A percentile compares a stretch with the other conserved stretches of the same genome.
These are phyloP conservation scores for Colletotrichum sp. DNA, from an alignment of 2,329 filamentous ascomycete species.

Conservation along the genomic window DNA sequence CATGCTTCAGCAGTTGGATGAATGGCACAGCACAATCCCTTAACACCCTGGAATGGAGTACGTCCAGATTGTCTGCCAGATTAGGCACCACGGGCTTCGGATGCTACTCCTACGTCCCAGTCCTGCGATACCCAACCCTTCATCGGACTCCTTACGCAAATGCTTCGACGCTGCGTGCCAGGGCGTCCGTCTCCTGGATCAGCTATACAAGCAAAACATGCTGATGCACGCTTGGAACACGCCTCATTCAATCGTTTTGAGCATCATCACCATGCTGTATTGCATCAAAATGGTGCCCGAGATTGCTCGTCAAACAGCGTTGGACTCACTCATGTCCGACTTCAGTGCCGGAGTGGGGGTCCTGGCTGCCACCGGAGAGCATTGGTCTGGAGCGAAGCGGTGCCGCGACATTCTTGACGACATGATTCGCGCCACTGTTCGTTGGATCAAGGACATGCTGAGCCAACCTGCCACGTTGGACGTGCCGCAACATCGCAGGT, in stretches of 20 bases:
- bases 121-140: slow-evolving; percentile 54
- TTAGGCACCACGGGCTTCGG: slow-evolving; percentile 52
- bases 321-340: slow-evolving; percentile 38
- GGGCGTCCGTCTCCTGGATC: slow-evolving; percentile 43
- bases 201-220: slow-evolving; percentile 47
- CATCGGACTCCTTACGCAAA: slow-evolving; percentile 38
- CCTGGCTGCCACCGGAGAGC: slow-evolving; percentile 54
- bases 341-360: slow-evolving; percentile 48
- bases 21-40: slow-evolving; percentile 34
- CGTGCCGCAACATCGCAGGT: background rate
- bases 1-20: slow-evolving; percentile 42
- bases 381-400: slow-evolving; percentile 55
- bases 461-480: background rate
- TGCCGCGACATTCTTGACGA: slow-evolving; percentile 49
- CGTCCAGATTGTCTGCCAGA: slow-evolving; percentile 39
- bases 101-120: slow-evolving; percentile 56
- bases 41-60: slow-evolving; percentile 22
- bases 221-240: slow-evolving; percentile 53
- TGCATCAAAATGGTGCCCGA: slow-evolving; percentile 51
- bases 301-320: slow-evolving; percentile 37
- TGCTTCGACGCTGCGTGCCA: slow-evolving; percentile 49
- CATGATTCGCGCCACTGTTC: slow-evolving; percentile 33
- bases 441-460: slow-evolving; percentile 26
- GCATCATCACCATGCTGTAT: slow-evolving; percentile 54
- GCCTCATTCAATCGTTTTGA: slow-evolving; percentile 52